A percentile compares a stretch with the other conserved stretches of the same genome.
phyloP scores from a whole-genome alignment of 2,329 filamentous ascomycete genomes.

The Ascochyta clinopodiicola region DNA sequence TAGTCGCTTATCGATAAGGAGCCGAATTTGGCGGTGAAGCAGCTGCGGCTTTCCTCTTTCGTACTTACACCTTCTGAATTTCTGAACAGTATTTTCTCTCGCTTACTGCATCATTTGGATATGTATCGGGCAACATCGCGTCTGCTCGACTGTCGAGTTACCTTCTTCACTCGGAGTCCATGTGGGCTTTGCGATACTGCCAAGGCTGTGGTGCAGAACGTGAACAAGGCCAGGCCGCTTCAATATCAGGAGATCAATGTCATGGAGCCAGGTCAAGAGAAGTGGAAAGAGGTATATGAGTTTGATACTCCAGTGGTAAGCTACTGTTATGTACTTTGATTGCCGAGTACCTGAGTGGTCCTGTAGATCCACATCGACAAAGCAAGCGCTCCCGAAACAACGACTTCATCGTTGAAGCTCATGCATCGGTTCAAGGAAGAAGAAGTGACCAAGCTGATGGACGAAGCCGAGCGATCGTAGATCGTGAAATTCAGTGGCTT shows the following conservation, averaged over 20 bases:
- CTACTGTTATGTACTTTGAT: conserved; percentile 1
- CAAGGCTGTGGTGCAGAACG: conserved; percentile 70
- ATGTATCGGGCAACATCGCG: conserved; percentile 45
- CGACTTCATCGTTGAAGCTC: conserved; percentile 69
- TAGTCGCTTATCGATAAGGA: conserved; percentile 9
- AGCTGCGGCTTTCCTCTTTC: conserved; percentile 5
- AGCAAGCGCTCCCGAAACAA: conserved; percentile 54
- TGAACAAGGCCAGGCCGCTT: conserved; percentile 72
- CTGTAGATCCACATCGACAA: conserved; percentile 68
- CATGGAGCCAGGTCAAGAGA: conserved; percentile 65
- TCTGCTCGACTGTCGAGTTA: conserved; percentile 63
- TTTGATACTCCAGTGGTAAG: conserved; percentile 81
- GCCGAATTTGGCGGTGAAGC: conserved; percentile 23
- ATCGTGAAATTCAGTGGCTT: neutral
- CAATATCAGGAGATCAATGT: conserved; percentile 74
- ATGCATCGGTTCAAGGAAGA: conserved; percentile 78
- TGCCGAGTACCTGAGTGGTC: conserved; percentile 32
- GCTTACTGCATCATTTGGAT: conserved; percentile 1
- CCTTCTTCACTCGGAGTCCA: conserved; percentile 74
- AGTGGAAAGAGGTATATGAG: conserved; percentile 77
- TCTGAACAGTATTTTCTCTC: neutral
- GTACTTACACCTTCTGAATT: neutral
- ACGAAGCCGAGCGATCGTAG: conserved; percentile 52
- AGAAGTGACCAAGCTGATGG: conserved; percentile 73
- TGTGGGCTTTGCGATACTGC: conserved; percentile 75